A percentile compares a stretch with the other conserved stretches of the same genome.
phyloP scores from a whole-genome alignment of 352 stramenopile species.

The Plasmopara viticola region DNA sequence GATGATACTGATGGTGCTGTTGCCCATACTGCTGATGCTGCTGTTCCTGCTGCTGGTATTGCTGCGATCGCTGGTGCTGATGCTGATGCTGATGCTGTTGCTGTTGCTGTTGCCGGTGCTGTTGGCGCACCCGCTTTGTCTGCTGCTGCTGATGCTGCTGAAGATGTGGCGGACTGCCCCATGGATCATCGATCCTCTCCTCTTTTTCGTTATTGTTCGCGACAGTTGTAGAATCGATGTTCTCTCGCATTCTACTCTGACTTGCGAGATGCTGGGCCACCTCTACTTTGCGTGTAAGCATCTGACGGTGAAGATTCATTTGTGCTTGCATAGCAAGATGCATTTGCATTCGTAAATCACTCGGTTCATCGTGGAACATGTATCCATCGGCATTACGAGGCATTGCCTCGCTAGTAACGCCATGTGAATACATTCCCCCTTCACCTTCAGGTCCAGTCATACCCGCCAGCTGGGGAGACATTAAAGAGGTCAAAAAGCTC shows the following conservation, averaged over 20 bases:
- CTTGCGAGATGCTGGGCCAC: constrained; percentile 58
- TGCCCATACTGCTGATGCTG: constrained; percentile 17
- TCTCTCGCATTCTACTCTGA: constrained; percentile 20
- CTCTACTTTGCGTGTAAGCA: constrained; percentile 81
- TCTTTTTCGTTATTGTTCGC: constrained; percentile 10
- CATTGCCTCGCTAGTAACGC: constrained; percentile 30
- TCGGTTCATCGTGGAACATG: constrained; percentile 50
- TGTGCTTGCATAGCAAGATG: constrained; percentile 84
- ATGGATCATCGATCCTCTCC: constrained; percentile 11
- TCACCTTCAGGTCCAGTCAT: constrained; percentile 24
- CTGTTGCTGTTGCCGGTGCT: constrained; percentile 18
- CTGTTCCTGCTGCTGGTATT: constrained; percentile 12
- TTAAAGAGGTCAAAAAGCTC: constrained; percentile 72
- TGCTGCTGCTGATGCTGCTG: constrained; percentile 22
- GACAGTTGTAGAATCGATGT: constrained; percentile 15
- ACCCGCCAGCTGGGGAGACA: constrained; percentile 56
- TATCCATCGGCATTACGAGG: constrained; percentile 32
- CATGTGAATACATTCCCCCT: constrained; percentile 16
- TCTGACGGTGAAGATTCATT: constrained; percentile 85
- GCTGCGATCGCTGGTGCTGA: constrained; percentile 20
- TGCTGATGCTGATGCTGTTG: constrained; percentile 26
- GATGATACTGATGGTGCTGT: constrained; percentile 20
- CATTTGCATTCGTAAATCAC: constrained; percentile 76
- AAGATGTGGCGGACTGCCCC: constrained; percentile 17
- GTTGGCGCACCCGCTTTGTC: constrained; percentile 12